These are phyloP conservation scores for Dichotomopilus funicola DNA, from an alignment of 2,329 filamentous ascomycete genomes.

Conservation along the genomic window DNA sequence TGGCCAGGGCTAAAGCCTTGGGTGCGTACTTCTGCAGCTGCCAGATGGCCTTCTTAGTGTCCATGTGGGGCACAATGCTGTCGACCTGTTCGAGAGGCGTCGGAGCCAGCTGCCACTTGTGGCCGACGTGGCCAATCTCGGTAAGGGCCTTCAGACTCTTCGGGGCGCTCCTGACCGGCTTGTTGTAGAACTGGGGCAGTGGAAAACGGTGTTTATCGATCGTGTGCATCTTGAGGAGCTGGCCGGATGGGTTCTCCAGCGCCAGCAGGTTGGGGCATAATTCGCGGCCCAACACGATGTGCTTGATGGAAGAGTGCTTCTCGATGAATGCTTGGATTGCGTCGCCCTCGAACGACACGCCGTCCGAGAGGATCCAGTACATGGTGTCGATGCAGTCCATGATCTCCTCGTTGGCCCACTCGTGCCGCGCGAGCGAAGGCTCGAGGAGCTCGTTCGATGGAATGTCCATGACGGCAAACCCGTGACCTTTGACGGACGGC, in stretches of 20 bases:
- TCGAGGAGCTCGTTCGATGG: conserved; percentile 65
- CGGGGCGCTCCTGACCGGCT: conserved; percentile 21
- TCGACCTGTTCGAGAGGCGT: conserved; percentile 40
- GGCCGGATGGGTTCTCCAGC: conserved; percentile 58
- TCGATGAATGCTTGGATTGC: conserved; percentile 64
- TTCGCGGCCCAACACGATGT: conserved; percentile 72
- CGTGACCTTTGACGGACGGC: conserved; percentile 57
- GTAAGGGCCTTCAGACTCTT: neutral
- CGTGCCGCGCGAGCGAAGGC: conserved; percentile 60
- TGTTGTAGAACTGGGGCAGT: conserved; percentile 60
- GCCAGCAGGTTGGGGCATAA: conserved; percentile 68
- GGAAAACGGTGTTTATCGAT: conserved; percentile 70
- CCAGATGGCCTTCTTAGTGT: conserved; percentile 38
- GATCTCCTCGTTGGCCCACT: conserved; percentile 60
- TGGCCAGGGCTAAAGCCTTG: conserved; percentile 47
- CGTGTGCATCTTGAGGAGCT: conserved; percentile 61
- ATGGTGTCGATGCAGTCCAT: conserved; percentile 62
- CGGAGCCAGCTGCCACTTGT: conserved; percentile 42
- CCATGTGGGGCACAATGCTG: conserved; percentile 41
- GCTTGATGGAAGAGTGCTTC: conserved; percentile 54
- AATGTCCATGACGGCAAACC: conserved; percentile 74
- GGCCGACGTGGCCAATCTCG: conserved; percentile 36
- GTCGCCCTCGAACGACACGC: conserved; percentile 44
- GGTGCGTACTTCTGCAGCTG: conserved; percentile 28
- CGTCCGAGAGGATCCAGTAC: conserved; percentile 75